Evolutionary conservation across 176 grass and related monocot genomes (phyloP).

Genomic region (Cenchrus purpureus): DNA sequence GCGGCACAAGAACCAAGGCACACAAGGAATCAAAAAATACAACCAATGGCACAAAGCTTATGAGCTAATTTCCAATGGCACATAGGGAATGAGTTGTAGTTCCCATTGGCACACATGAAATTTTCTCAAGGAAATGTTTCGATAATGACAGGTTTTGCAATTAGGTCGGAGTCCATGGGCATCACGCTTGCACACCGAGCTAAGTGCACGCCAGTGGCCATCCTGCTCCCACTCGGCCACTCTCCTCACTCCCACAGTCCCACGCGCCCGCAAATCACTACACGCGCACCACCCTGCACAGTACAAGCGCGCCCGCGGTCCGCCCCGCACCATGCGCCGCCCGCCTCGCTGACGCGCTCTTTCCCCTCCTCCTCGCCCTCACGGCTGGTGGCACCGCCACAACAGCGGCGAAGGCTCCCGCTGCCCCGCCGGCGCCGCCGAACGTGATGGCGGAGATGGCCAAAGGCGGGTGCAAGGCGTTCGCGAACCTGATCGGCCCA

Average conservation of each 20-base stretch:
- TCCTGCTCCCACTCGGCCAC: constrained; percentile 24
- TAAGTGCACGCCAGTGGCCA: constrained; percentile 30
- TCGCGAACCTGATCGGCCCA: constrained; percentile 62
- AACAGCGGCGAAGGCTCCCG: constrained; percentile 31
- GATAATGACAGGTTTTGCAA: constrained; percentile 16
- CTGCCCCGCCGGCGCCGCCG: constrained; percentile 39
- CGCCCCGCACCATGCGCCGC: constrained; percentile 29
- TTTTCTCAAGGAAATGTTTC: neutral
- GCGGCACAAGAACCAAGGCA: no score
- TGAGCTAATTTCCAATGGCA: no score
- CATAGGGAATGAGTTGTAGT: no score
- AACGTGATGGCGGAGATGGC: constrained; percentile 76
- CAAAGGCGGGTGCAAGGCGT: constrained; percentile 77
- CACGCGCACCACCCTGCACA: neutral
- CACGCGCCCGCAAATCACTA: neutral
- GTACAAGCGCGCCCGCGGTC: neutral
- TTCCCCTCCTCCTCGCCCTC: constrained; percentile 2
- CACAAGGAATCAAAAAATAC: no score
- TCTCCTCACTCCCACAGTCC: constrained; percentile 29
- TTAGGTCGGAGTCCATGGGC: neutral
- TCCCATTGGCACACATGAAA: no score
- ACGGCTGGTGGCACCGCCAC: neutral
- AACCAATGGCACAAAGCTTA: no score
- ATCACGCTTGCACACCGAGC: neutral
- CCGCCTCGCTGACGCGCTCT: neutral